A percentile compares a stretch with the other conserved stretches of the same genome.
Evolutionary conservation across 1,139 yeast species (phyloP).

Genomic region (Hyphopichia fennica): DNA sequence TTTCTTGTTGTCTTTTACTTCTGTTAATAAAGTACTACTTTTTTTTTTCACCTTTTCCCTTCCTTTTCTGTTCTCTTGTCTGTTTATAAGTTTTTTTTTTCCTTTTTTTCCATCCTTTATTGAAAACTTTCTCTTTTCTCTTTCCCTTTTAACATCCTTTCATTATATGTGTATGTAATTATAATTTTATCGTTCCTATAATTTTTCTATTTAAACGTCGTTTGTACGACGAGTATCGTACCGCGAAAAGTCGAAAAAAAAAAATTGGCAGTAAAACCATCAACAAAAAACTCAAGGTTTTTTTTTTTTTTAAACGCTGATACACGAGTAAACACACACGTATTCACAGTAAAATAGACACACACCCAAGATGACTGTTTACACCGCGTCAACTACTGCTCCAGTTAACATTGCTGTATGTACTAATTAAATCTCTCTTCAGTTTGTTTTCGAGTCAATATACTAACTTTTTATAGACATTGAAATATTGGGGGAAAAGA

Average conservation of each 20-base stretch:
- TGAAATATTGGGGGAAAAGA: conserved; percentile 98
- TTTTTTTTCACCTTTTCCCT: background rate
- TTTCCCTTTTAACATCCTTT: background rate
- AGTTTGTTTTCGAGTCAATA: no score
- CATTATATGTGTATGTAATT: conserved; percentile 1
- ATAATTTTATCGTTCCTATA: background rate
- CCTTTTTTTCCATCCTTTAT: background rate
- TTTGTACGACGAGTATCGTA: background rate
- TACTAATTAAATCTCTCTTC: conserved; percentile 11
- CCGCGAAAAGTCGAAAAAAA: background rate
- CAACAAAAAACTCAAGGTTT: no score
- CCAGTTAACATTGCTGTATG: conserved; percentile 95
- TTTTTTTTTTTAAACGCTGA: no score
- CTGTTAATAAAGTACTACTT: background rate
- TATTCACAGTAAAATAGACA: background rate
- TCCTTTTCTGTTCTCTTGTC: background rate
- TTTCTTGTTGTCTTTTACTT: no score
- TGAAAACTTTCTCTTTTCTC: background rate
- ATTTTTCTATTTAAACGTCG: background rate
- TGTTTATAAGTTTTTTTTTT: background rate
- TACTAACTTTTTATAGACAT: conserved; percentile 46
- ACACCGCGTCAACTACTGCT: conserved; percentile 84
- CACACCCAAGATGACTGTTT: conserved; percentile 42
- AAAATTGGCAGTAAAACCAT: no score
- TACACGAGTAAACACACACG: background rate